Evolutionary conservation across 78 protist species (phyloP), one percentile per base, ranked within the genome.

Genomic region (Thecamonas trahens): DNA sequence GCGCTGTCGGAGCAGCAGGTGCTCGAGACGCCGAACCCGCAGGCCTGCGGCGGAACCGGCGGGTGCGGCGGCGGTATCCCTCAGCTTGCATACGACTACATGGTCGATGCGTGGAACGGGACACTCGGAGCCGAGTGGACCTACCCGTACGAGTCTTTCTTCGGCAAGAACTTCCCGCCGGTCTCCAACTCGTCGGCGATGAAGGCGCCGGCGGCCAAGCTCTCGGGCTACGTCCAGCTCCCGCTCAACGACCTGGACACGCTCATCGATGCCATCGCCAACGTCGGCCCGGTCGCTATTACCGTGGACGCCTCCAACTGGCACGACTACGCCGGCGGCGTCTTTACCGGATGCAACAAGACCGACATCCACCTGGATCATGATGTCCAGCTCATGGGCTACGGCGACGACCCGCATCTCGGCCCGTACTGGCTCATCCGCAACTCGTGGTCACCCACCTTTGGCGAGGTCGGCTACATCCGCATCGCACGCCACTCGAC

Each of bases 391-490:
- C 70, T 64, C 57, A 57, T 64, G 6, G 70, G 70, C n/a, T 64
- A 64, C 57, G 70, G 70, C 28, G 9, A 7, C 34, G 70, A 64
- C 39, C 34, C 3, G 38, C 8, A 3, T 24, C 37, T 8, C n/a
- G 70, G 63, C 38, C 32, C 57, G 49, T 73, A 73, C 70, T 73
- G 79, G 79, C 65, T 73, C 44, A 70, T 73, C 32, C 52, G 79
- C 38, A 73, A 73, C 79, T 50, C 64, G 35, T 73, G 79, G 79
- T 7, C 50, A 18, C 60, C 79, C 3, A 2, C 1, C 53, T 73
- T 37, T 53, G 79, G 79, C 32, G 79, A 73, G 70, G 1, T 29
- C 37, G 79, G 79, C 38, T 73, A 62, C 79, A 73, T 73, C 79
- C 45, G 70, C 6, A 2, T 73, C 39, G 31, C 9, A 28, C 57